Evolutionary conservation across 805 yeast genomes (phyloP).

Genomic region (Myxozyma nipponensis): DNA sequence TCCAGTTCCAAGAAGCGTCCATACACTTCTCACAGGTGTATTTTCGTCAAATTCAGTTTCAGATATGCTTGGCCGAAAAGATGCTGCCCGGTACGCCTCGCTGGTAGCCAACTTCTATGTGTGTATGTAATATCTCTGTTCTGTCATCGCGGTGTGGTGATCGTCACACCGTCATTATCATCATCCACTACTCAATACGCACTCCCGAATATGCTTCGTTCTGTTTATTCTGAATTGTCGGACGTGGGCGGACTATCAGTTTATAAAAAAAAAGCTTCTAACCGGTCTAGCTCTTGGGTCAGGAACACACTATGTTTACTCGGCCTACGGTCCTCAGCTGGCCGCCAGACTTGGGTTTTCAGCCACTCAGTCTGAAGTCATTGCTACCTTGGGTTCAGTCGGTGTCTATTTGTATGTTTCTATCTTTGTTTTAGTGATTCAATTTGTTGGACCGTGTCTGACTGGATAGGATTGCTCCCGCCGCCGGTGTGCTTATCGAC

Average conservation of each 20-base stretch:
- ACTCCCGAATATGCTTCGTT: not conserved
- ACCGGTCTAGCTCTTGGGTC: slow-evolving; percentile 30
- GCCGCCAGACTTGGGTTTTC: slow-evolving; percentile 54
- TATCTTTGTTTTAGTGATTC: not conserved
- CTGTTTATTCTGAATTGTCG: not conserved
- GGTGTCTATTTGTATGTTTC: slow-evolving; percentile 50
- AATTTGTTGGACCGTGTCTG: not conserved
- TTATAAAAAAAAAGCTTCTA: too few species aligned
- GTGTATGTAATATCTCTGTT: too few species aligned
- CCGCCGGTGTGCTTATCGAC: slow-evolving; percentile 65
- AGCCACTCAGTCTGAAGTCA: slow-evolving; percentile 58
- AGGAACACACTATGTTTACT: slow-evolving; percentile 72
- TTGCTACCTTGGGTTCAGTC: slow-evolving; percentile 65
- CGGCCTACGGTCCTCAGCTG: slow-evolving; percentile 75
- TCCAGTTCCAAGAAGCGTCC: too few species aligned
- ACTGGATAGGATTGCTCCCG: slow-evolving; percentile 50
- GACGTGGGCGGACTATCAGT: not conserved
- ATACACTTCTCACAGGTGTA: too few species aligned
- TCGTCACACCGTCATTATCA: too few species aligned
- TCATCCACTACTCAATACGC: not conserved
- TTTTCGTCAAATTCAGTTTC: too few species aligned
- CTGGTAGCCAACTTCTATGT: slow-evolving; percentile 25
- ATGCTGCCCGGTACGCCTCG: slow-evolving; percentile 22
- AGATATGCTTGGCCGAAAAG: not conserved
- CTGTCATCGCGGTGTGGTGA: too few species aligned